Percentiles rank a stretch among this genome's conserved stretches.
Evolutionary conservation across 176 grass and related monocot genomes (phyloP).

Genomic region (Phoenix dactylifera): DNA sequence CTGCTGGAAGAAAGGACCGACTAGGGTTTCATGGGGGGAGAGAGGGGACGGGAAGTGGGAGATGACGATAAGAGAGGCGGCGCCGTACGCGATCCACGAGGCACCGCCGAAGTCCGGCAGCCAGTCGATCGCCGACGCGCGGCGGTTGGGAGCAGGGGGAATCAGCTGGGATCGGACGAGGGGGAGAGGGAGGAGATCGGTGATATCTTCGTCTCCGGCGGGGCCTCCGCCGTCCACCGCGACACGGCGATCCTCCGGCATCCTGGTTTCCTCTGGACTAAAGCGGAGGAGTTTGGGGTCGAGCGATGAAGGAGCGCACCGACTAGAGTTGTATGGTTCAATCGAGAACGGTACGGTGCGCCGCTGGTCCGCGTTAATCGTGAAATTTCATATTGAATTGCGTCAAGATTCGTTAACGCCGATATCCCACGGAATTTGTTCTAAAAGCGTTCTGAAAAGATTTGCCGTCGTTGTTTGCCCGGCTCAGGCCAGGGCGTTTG

Average conservation of each 20-base stretch:
- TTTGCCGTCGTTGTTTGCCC: too few relatives aligned
- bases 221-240: neutral
- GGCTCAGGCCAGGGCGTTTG: too few relatives aligned
- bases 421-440: too few relatives aligned
- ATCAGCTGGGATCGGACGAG: constrained; percentile 50
- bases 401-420: too few relatives aligned
- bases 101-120: constrained; percentile 64
- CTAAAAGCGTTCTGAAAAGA: too few relatives aligned
- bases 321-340: too few relatives aligned
- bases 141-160: constrained; percentile 57
- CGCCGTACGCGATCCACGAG: constrained; percentile 75
- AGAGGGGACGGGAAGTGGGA: constrained; percentile 57
- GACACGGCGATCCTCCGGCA: constrained; percentile 7
- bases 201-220: neutral
- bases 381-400: too few relatives aligned
- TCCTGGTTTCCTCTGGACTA: neutral
- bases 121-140: constrained; percentile 53
- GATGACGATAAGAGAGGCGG: constrained; percentile 53
- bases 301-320: too few relatives aligned
- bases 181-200: constrained; percentile 42
- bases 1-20: constrained; percentile 55
- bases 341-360: too few relatives aligned
- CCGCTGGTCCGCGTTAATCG: too few relatives aligned
- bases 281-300: too few relatives aligned
- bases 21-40: neutral